Base-by-base conservation (phyloP, 129 eudicot species). In the Arctium minus region DNA sequence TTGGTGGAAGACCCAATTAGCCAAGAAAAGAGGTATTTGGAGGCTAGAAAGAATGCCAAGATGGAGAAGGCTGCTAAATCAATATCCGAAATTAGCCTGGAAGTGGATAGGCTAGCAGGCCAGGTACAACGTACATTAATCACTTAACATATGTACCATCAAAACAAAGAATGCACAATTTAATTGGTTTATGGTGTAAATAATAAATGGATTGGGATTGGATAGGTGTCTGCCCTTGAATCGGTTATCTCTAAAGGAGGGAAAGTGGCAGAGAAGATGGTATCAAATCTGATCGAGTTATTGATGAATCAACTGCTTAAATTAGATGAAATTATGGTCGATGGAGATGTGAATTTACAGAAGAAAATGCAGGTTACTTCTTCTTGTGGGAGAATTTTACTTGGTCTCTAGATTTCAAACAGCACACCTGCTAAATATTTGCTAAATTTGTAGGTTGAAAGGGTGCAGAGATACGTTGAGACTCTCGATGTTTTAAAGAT, bases 221-320 rank as follows among this genome's bases (percentile, higher is more conserved):
- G 44, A 80, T 79, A 94, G 98, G 94, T 95, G 36, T 76, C 91
- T 0, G 94, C 93, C n/a, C 39, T 91, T 83, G 97, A 95, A 84
- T 88, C 98, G 7, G 85, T 90, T 4, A 85, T 91, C 12, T 87
- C 88, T 3, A 93, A 88, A 84, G 94, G 99, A 40, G 97, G 91
- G 36, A 91, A 92, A 80, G 94, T 93, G 48, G 89, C 73, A 3
- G 98, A 93, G 83, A 90, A 91, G 80, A 81, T 86, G 71, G 37
- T 92, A 3, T 79, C 81, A 68, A 89, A 79, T 81, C 68, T 92
- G 78, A 88, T 85, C 15, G 98, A 88, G 83, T 44, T 80, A 17
- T 85, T 95, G 85, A 95, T 95, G 98, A 95, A 92, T 87, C 93
- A 95, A 77, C 74, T 95, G 81, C 83, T 95, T 8, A 95, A 79